Evolutionary conservation across 441 rosid species (phyloP), one percentile per base, ranked within the genome.

Genomic region (Euphorbia celastroides): DNA sequence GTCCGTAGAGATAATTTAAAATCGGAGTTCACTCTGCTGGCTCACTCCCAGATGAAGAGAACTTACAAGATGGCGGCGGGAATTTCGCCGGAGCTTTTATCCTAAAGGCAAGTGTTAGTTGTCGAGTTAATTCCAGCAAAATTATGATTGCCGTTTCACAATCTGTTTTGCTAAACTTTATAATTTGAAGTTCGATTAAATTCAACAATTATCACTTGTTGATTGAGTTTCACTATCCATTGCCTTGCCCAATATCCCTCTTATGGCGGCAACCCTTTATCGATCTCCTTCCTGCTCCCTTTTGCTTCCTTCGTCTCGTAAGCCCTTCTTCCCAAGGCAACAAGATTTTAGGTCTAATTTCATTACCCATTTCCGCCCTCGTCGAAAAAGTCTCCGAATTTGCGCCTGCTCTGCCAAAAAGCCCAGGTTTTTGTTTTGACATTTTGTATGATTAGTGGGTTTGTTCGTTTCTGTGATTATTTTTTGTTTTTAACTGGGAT

Each of bases 401-500:
- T 83, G 75, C 65, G 80, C 82, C 28, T 86, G 81, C 72, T 75
- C 87, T 12, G 58, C 70, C 64, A 77, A 72, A 32, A 81, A 71
- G 57, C 50, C 82, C 65, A 88, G 92, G 97, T 20, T 22, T 2
- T 51, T 51, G 26, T 7, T 19, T 51, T 20, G 19, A 17, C 22
- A 23, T 5, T 44, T 5, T 44, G 12, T 44, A 44, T 48, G 54
- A 19, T 48, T 48, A 0, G 9, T n/a, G 54, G 54, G 32, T 22
- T 19, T 60, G 46, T 19, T 62, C 25, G 69, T 6, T 61, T 46
- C 28, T 13, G 5, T 4, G 44, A n/a, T 22, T 50, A 11, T 50
- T 0, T 7, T 67, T 66, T 7, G 0, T 22, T 55, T 60, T 12
- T 16, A n/a, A 22, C 57, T 64, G 41, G 38, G 48, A 55, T 56